Conservation (phyloP, 2,329 filamentous ascomycete genomes). For the Sphaerostilbella broomeana region DNA sequence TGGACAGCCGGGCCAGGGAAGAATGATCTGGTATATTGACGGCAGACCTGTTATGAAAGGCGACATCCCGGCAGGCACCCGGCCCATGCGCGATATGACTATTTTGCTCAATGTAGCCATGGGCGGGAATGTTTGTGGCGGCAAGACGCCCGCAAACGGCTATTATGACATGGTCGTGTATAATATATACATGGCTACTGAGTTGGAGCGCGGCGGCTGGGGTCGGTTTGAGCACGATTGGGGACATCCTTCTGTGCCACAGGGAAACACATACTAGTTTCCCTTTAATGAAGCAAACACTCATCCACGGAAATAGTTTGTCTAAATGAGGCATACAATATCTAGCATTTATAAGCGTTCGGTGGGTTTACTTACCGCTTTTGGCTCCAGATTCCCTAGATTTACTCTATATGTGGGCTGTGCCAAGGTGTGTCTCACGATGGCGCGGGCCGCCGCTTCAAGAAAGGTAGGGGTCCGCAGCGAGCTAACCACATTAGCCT, state of each 20-base stretch:
- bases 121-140: conserved; percentile 53
- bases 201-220: conserved; percentile 48
- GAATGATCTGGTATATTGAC: conserved; percentile 55
- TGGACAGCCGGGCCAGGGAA: conserved; percentile 36
- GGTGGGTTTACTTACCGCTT: no score
- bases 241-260: conserved; percentile 22
- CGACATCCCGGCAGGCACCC: conserved; percentile 43
- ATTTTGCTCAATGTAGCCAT: conserved; percentile 56
- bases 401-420: no score
- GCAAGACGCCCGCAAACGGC: conserved; percentile 44
- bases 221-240: conserved; percentile 46
- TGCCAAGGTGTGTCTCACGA: no score
- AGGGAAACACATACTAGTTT: conserved; percentile 28
- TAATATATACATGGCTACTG: conserved; percentile 44
- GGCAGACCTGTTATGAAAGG: conserved; percentile 52
- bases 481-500: no score
- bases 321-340: no score
- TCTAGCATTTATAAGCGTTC: no score
- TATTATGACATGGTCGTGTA: conserved; percentile 51
- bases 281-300: no score
- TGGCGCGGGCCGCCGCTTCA: no score
- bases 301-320: no score
- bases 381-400: no score
- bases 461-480: no score
- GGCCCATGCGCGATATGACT: conserved; percentile 49